These are phyloP conservation scores for Salinomyces thailandicus DNA, from an alignment of 2,329 filamentous ascomycete species.

Conservation along the genomic window DNA sequence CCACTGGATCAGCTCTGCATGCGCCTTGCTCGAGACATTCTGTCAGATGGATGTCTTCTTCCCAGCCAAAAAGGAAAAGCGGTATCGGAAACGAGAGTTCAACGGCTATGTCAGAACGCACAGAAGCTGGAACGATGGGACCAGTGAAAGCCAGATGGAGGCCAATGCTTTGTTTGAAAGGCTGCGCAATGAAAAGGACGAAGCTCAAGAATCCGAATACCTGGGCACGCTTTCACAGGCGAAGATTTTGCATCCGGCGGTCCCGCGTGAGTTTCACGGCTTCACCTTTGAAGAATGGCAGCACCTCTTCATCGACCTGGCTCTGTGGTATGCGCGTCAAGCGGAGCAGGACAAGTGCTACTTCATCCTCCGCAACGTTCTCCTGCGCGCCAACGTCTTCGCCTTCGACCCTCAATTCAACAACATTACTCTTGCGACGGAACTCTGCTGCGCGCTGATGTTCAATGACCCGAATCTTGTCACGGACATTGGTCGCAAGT, in stretches of 20 bases:
- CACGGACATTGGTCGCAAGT: conserved; percentile 64
- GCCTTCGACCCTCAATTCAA: conserved; percentile 41
- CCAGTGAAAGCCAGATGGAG: neutral
- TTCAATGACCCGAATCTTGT: conserved; percentile 68
- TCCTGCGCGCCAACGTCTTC: conserved; percentile 70
- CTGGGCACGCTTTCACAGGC: neutral
- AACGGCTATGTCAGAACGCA: neutral
- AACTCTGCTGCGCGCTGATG: conserved; percentile 61
- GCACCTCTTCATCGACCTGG: conserved; percentile 80
- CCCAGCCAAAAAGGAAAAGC: conserved; percentile 24
- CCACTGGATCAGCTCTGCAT: conserved; percentile 50
- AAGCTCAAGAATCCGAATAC: conserved; percentile 1
- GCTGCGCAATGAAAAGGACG: conserved; percentile 1
- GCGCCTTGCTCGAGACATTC: conserved; percentile 50
- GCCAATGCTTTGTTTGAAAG: conserved; percentile 1
- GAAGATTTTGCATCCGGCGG: neutral
- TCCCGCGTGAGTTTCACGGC: conserved; percentile 56
- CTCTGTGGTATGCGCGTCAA: conserved; percentile 60
- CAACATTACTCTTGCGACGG: conserved; percentile 18
- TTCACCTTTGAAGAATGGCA: conserved; percentile 80
- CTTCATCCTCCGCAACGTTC: conserved; percentile 64
- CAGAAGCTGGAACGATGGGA: neutral
- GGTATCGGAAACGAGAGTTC: conserved; percentile 13
- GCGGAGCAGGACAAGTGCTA: conserved; percentile 65
- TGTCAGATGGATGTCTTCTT: conserved; percentile 51